Evolutionary conservation across 177 flowering plant genomes (phyloP).

Genomic region (Vitis hybrid): DNA sequence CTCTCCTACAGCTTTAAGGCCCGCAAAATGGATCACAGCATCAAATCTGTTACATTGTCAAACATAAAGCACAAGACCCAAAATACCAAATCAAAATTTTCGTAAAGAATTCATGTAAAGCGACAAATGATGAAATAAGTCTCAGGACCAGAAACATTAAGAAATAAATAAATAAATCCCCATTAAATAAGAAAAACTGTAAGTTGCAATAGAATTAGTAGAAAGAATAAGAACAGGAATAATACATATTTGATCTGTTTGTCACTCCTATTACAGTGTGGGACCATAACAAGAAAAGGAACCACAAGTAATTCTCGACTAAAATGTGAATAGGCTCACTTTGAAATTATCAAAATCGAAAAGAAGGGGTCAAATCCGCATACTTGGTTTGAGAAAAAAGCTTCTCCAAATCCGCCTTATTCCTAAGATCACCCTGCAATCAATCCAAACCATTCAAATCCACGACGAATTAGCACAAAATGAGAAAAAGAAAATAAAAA

Average conservation of each 20-base stretch:
- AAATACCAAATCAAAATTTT: background rate
- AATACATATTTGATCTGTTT: too few relatives aligned
- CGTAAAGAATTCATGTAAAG: background rate
- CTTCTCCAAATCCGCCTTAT: slow-evolving; percentile 76
- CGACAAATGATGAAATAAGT: background rate
- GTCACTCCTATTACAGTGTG: too few relatives aligned
- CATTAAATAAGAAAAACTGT: too few relatives aligned
- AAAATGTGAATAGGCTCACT: too few relatives aligned
- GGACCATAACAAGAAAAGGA: too few relatives aligned
- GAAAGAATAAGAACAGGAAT: background rate
- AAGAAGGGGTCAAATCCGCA: slow-evolving; percentile 5
- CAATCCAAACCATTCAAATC: slow-evolving; percentile 10
- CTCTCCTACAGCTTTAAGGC: slow-evolving; percentile 95
- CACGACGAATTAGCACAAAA: background rate
- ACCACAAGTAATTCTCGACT: too few relatives aligned
- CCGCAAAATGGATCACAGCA: slow-evolving; percentile 98
- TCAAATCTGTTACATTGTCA: slow-evolving; percentile 55
- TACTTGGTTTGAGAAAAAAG: slow-evolving; percentile 64
- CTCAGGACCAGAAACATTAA: background rate
- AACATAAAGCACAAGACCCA: background rate
- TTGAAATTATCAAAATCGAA: background rate
- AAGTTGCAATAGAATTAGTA: background rate
- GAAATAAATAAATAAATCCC: background rate
- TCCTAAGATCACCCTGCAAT: slow-evolving; percentile 87
- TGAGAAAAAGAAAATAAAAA: background rate